Percentiles rank a stretch among this genome's conserved stretches.
Evolutionary conservation across 2,329 filamentous ascomycete genomes (phyloP).

Genomic region (Talaromyces funiculosus): DNA sequence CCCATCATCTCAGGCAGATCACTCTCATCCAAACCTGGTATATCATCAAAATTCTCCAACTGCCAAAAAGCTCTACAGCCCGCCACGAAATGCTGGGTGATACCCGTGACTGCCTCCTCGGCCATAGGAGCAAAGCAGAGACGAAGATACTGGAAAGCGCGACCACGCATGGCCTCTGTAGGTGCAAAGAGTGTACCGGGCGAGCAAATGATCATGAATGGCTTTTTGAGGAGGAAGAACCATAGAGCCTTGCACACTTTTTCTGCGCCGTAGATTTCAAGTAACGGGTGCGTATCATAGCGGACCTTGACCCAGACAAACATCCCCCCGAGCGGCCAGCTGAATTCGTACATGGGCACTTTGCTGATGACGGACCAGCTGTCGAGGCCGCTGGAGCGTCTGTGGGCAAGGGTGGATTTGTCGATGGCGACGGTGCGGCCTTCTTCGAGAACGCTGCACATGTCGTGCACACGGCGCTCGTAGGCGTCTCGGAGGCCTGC

Average conservation of each 20-base stretch:
- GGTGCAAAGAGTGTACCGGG: conserved; percentile 72
- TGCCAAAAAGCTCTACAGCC: conserved; percentile 72
- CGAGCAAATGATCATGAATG: conserved; percentile 62
- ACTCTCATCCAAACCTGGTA: conserved; percentile 6
- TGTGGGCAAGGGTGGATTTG: conserved; percentile 23
- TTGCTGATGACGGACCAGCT: conserved; percentile 74
- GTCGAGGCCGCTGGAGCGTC: conserved; percentile 39
- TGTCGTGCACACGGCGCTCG: conserved; percentile 74
- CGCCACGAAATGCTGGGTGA: conserved; percentile 59
- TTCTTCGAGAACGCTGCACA: conserved; percentile 68
- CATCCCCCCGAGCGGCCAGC: conserved; percentile 83
- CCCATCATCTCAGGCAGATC: conserved; percentile 8
- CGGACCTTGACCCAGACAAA: conserved; percentile 77
- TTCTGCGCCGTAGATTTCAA: conserved; percentile 47
- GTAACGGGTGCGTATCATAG: conserved; percentile 69
- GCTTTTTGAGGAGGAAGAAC: conserved; percentile 63
- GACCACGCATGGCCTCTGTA: conserved; percentile 52
- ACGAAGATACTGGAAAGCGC: conserved; percentile 67
- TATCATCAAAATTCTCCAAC: conserved; percentile 51
- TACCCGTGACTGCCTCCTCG: conserved; percentile 61
- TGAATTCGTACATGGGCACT: conserved; percentile 67
- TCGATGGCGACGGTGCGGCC: conserved; percentile 62
- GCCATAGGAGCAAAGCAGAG: conserved; percentile 80
- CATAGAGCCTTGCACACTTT: conserved; percentile 62
- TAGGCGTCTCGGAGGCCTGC: conserved; percentile 77